Evolutionary conservation across 164 flowering plant genomes (phyloP), one percentile per base, ranked within the genome.

Genomic region (Stephania japonica): DNA sequence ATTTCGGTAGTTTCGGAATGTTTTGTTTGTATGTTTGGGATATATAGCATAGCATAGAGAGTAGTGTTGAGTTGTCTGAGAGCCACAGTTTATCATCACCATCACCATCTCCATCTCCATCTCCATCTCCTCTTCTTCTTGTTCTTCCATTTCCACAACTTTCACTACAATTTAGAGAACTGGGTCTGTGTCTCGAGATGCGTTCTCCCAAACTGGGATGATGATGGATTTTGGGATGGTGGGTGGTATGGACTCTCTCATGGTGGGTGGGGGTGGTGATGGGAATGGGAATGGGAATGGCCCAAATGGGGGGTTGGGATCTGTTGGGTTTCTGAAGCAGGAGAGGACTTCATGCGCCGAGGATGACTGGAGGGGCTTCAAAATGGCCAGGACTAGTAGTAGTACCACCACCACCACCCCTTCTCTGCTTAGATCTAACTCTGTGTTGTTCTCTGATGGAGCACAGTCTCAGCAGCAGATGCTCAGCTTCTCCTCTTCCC

Each of bases 401-500:
- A 82, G 80, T 87, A 85, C 78, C 75, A 79, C 2, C 73, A 72
- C 64, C 87, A 75, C 16, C 83, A 85, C 69, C 19, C 73, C 72
- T 68, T 47, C 84, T 65, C 63, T 75, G 12, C 75, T 83, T 77
- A 83, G 87, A 83, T 85, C 92, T 75, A 85, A 79, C 74, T 77
- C 83, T 75, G 41, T 76, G 11, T 80, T 76, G 11, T 80, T 82
- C 80, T 70, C 80, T 73, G 82, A 85, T 67, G 86, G 75, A 4
- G 78, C 75, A n/a, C 81, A 74, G 44, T n/a, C n/a, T n/a, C 83
- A 82, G 8, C 86, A 78, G 69, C 90, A 86, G 68, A 85, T 87
- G 90, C 84, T 89, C 42, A 84, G 89, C 82, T 89, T 87, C 83
- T 86, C 94, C 65, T 79, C 89, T 16, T 32, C 88, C 90, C 53